phyloP scores from a whole-genome alignment of 2,329 filamentous ascomycete species.

The Elsinoe necatrix region DNA sequence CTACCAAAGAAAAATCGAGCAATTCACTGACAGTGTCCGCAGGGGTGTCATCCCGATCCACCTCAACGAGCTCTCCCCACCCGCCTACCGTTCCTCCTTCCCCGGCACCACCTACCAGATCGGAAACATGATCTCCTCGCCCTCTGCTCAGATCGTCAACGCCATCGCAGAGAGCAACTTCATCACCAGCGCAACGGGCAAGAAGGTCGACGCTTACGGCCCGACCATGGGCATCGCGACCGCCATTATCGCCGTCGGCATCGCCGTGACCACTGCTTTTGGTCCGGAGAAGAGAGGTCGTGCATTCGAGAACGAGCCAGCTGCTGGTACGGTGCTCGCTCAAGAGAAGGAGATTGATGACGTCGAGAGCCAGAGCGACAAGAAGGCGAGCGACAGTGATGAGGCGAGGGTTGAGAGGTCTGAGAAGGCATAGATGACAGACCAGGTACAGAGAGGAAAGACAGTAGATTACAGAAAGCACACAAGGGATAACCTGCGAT shows the following conservation, averaged over 20 bases:
- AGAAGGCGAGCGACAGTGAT: not conserved
- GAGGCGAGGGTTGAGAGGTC: conserved; percentile 6
- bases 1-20: too few relatives aligned
- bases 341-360: conserved; percentile 18
- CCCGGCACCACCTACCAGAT: conserved; percentile 65
- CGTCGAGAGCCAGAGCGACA: conserved; percentile 16
- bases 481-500: too few relatives aligned
- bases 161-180: conserved; percentile 57
- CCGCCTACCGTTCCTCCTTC: conserved; percentile 61
- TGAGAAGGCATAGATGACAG: not conserved
- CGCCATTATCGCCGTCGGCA: conserved; percentile 65
- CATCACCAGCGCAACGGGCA: conserved; percentile 47
- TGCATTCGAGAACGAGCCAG: conserved; percentile 55
- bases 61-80: conserved; percentile 63
- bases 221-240: conserved; percentile 69
- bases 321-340: conserved; percentile 32
- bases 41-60: conserved; percentile 61
- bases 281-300: conserved; percentile 68
- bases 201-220: conserved; percentile 60
- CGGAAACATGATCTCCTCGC: conserved; percentile 65
- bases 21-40: not conserved
- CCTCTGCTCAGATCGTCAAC: conserved; percentile 69
- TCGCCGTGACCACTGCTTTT: conserved; percentile 57
- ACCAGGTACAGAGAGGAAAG: too few relatives aligned
- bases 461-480: too few relatives aligned